Percentiles rank a stretch among this genome's conserved stretches.
Conservation (phyloP, 2,329 filamentous ascomycete genomes). For the Pseudofabraea citricarpa region DNA sequence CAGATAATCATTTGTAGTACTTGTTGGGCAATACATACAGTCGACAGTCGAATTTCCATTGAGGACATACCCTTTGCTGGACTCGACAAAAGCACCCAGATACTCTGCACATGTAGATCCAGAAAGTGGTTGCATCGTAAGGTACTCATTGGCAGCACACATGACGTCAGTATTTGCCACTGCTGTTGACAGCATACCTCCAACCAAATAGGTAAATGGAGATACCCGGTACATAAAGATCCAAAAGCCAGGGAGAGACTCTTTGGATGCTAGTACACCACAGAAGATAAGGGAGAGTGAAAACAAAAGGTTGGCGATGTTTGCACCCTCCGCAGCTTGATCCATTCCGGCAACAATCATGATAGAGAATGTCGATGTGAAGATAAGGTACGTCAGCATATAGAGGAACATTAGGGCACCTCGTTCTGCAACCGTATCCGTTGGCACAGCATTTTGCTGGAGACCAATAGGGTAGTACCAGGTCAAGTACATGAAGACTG, state of each 20-base stretch:
- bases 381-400: constrained; percentile 68
- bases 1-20: constrained; percentile 46
- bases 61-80: constrained; percentile 37
- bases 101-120: constrained; percentile 56
- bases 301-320: constrained; percentile 71
- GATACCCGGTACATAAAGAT: constrained; percentile 78
- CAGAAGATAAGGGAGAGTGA: constrained; percentile 69
- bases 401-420: constrained; percentile 76
- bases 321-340: constrained; percentile 67
- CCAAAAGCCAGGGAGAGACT: constrained; percentile 65
- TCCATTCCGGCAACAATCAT: constrained; percentile 72
- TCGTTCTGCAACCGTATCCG: constrained; percentile 57
- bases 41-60: constrained; percentile 39
- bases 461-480: constrained; percentile 85
- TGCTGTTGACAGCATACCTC: constrained; percentile 63
- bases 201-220: constrained; percentile 75
- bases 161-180: constrained; percentile 60
- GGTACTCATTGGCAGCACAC: constrained; percentile 65
- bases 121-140: constrained; percentile 56
- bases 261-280: constrained; percentile 36
- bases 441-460: constrained; percentile 59
- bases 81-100: constrained; percentile 41
- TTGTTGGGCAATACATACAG: constrained; percentile 52
- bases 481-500: constrained; percentile 67
- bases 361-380: constrained; percentile 76